Evolutionary conservation across 1,284 basidiomycete species (phyloP).

Genomic region (Boletellus sp.): DNA sequence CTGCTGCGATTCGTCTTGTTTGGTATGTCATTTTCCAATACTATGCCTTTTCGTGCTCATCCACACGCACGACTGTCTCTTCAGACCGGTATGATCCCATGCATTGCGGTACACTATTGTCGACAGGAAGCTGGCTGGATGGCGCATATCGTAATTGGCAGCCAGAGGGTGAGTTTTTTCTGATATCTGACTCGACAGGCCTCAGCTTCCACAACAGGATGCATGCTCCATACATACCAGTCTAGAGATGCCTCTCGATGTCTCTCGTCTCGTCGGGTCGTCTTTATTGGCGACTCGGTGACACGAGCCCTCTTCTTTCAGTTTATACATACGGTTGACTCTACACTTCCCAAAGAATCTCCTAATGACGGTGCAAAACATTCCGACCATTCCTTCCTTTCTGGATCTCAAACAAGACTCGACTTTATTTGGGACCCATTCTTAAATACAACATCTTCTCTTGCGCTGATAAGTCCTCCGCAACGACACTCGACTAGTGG

Average conservation of each 20-base stretch:
- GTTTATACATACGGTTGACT: slow-evolving; percentile 58
- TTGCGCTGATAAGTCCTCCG: slow-evolving; percentile 35
- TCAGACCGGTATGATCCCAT: slow-evolving; percentile 69
- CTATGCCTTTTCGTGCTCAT: background rate
- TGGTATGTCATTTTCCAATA: slow-evolving; percentile 38
- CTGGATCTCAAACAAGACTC: slow-evolving; percentile 48
- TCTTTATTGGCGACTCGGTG: slow-evolving; percentile 86
- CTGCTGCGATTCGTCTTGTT: slow-evolving; percentile 44
- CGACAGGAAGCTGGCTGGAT: slow-evolving; percentile 79
- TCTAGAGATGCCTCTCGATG: slow-evolving; percentile 52
- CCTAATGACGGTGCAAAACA: slow-evolving; percentile 65
- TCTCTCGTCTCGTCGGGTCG: slow-evolving; percentile 49
- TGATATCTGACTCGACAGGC: background rate
- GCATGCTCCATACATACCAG: slow-evolving; percentile 68
- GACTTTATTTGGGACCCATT: slow-evolving; percentile 81
- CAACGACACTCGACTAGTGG: slow-evolving; percentile 4
- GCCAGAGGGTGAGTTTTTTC: slow-evolving; percentile 61
- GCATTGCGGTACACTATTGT: slow-evolving; percentile 70
- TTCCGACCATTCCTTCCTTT: slow-evolving; percentile 51
- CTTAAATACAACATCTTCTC: slow-evolving; percentile 63
- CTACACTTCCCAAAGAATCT: slow-evolving; percentile 50
- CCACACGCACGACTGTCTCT: background rate
- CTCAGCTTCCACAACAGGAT: slow-evolving; percentile 46
- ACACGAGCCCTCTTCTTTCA: slow-evolving; percentile 79
- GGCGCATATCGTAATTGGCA: slow-evolving; percentile 70